phyloP scores from a whole-genome alignment of 1,284 basidiomycete species.

The Leccinum subfulvum region DNA sequence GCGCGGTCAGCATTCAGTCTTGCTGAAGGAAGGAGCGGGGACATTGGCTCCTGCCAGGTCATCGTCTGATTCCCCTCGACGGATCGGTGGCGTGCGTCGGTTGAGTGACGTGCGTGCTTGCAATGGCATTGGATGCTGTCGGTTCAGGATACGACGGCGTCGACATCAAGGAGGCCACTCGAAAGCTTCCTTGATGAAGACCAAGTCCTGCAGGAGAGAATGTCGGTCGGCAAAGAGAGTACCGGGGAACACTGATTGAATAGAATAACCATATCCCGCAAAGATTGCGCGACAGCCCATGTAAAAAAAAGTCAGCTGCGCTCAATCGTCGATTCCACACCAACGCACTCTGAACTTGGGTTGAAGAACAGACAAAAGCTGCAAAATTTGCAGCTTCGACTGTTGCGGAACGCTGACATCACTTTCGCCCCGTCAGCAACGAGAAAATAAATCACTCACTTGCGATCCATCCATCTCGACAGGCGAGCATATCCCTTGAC shows the following conservation, averaged over 20 bases:
- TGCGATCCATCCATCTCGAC: conserved; percentile 93
- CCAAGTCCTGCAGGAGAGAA: conserved; percentile 66
- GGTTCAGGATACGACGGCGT: too few relatives aligned
- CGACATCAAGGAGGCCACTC: conserved; percentile 52
- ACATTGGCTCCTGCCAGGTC: conserved; percentile 25
- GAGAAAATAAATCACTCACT: conserved; percentile 31
- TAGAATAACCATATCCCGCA: neutral
- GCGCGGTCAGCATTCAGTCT: too few relatives aligned
- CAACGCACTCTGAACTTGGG: neutral
- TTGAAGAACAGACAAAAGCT: conserved; percentile 61
- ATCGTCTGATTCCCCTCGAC: neutral
- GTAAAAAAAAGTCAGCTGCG: neutral
- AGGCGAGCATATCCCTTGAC: conserved; percentile 90
- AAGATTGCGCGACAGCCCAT: neutral
- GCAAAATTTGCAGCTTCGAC: conserved; percentile 86
- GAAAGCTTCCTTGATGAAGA: conserved; percentile 97
- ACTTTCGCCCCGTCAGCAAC: neutral
- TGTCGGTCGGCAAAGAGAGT: neutral
- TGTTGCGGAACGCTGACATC: conserved; percentile 74
- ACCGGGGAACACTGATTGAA: neutral
- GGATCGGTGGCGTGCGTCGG: conserved; percentile 21
- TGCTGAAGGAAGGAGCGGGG: conserved; percentile 5
- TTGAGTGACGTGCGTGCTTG: neutral
- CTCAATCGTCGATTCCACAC: neutral
- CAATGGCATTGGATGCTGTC: too few relatives aligned